Base-by-base conservation (phyloP, 164 flowering plant genomes). In the Vitis rupestris region DNA sequence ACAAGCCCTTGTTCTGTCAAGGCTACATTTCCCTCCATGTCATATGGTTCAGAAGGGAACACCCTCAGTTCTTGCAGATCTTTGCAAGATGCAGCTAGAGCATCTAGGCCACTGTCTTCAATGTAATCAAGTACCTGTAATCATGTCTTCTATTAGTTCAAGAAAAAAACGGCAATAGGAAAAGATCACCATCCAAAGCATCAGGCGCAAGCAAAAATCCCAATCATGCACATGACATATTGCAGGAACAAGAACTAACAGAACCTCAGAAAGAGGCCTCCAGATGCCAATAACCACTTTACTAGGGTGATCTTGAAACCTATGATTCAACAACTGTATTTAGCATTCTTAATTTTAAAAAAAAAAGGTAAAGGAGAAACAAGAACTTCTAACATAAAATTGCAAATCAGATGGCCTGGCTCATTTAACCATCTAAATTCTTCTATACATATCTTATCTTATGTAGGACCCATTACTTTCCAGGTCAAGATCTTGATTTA, bases 1-100 rank as follows among this genome's bases (percentile, higher is more conserved):
- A 91, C 86, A 31, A 93, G 92, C 44, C 97, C 98, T 52, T 74
- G 80, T 70, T 93, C 98, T 5, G 98, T 91, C 70, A 93, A 64
- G 8, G 82, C 63, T 8, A 84, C 85, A 73, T 85, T 85, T 49
- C 84, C 86, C 52, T 80, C 94, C 1, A 2, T 65, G 17, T 37
- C 92, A 76, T 44, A 86, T 23, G 91, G 95, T 3, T 90, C 93
- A 17, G 98, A 90, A 51, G 95, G 95, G 70, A 93, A 91, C 23
- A 93, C 98, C 53, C 97, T 77, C 16, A 93, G 77, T 68, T 93
- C 98, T 64, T 66, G 74, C 30, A 93, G 75, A 59, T 85, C 83
- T 69, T 90, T 88, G 82, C 98, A 93, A 67, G 78, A 74, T 31
- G 82, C 70, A 10, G 92, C 91, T 63, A 93, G 76, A 12, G 76